Percentiles rank a stretch among this genome's conserved stretches.
Evolutionary conservation across 345 rosid species (phyloP).

Genomic region (Lenwebbia sp.): DNA sequence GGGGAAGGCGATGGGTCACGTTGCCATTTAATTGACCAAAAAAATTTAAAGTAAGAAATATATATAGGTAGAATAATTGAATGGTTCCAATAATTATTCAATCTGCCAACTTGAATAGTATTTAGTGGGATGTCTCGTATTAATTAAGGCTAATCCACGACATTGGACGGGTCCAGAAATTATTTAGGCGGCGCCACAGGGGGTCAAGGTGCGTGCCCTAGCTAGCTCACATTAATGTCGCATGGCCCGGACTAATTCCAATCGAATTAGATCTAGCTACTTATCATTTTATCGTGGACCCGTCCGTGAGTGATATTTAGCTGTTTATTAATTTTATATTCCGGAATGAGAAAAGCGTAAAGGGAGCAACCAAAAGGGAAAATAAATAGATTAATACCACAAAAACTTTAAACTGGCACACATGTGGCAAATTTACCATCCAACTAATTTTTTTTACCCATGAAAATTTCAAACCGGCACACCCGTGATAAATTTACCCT

Average conservation of each 20-base stretch:
- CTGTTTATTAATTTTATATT: neutral
- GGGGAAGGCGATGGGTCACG: neutral
- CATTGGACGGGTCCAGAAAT: neutral
- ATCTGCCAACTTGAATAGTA: neutral
- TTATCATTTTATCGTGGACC: neutral
- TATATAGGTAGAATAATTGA: neutral
- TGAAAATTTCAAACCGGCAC: too few species aligned
- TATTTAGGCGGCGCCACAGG: neutral
- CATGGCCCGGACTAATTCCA: neutral
- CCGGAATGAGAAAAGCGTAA: neutral
- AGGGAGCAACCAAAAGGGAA: neutral
- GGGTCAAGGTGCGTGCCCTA: neutral
- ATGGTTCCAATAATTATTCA: neutral
- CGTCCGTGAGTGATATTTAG: neutral
- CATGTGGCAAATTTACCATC: too few species aligned
- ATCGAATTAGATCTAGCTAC: neutral
- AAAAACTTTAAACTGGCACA: too few species aligned
- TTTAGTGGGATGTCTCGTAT: neutral
- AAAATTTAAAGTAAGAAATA: neutral
- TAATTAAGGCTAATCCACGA: neutral
- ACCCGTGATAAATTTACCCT: too few species aligned
- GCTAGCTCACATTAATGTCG: neutral
- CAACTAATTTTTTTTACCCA: too few species aligned
- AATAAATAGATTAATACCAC: neutral
- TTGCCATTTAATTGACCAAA: neutral